A percentile compares a stretch with the other conserved stretches of the same genome.
Conservation (phyloP, 768 basidiomycete species). For the Suillus cothurnatus region DNA sequence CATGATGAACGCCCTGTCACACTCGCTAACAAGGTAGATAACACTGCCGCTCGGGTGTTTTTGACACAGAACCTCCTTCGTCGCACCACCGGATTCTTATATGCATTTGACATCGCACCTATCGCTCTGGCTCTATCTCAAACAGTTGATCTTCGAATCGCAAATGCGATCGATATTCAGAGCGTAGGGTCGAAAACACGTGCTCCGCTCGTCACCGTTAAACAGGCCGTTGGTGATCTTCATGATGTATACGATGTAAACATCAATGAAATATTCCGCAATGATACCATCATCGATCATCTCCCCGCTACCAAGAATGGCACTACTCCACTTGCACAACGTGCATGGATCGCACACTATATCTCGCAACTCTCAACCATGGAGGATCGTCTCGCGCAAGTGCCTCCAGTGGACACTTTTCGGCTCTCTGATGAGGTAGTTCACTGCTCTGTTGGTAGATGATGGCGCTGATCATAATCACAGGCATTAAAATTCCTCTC, state of each 20-base stretch:
- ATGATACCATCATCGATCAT: not conserved
- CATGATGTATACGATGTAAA: slow-evolving; percentile 15
- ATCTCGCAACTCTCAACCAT: slow-evolving; percentile 26
- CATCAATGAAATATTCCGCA: slow-evolving; percentile 18
- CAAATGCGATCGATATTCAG: slow-evolving; percentile 35
- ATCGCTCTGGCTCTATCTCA: slow-evolving; percentile 35
- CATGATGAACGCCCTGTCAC: slow-evolving; percentile 27
- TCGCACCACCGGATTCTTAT: slow-evolving; percentile 29
- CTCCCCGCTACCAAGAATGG: not conserved
- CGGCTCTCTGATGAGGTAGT: slow-evolving; percentile 25
- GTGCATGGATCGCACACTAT: slow-evolving; percentile 36
- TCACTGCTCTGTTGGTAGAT: not conserved
- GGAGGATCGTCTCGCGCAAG: slow-evolving; percentile 23
- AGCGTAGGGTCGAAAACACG: slow-evolving; percentile 20
- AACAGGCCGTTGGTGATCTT: slow-evolving; percentile 14
- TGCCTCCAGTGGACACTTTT: slow-evolving; percentile 29
- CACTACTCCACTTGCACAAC: slow-evolving; percentile 26
- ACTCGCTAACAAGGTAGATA: slow-evolving; percentile 10
- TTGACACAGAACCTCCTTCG: slow-evolving; percentile 31
- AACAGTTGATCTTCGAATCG: slow-evolving; percentile 34
- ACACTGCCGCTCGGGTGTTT: slow-evolving; percentile 26
- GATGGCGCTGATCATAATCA: not conserved
- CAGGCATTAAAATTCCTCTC: slow-evolving; percentile 31
- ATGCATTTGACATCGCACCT: slow-evolving; percentile 32
- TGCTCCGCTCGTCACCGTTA: slow-evolving; percentile 22